Conservation (phyloP, 1,139 yeast genomes). For the Suhomyces yuchorum region DNA sequence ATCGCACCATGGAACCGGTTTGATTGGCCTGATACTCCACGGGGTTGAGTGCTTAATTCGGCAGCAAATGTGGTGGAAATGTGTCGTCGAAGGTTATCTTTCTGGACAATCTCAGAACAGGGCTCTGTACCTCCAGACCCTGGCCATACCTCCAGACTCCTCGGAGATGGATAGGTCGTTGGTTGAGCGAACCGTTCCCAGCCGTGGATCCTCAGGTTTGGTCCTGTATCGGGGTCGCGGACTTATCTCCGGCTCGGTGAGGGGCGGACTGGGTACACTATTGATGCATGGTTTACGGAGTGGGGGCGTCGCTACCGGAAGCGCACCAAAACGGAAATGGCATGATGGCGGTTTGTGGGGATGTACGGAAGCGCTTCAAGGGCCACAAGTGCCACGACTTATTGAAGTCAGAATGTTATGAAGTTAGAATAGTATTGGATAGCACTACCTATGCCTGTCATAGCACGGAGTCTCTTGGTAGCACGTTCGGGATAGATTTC, state of each 20-base stretch:
- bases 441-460: too few relatives aligned
- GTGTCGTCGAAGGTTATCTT: too few relatives aligned
- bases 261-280: neutral
- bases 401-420: too few relatives aligned
- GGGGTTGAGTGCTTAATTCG: neutral
- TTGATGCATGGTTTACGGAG: neutral
- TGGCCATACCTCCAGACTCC: too few relatives aligned
- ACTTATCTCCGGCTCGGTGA: slow-evolving; percentile 3
- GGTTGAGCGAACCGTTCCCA: neutral
- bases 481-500: too few relatives aligned
- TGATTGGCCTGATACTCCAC: neutral
- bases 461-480: too few relatives aligned
- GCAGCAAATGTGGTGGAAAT: too few relatives aligned
- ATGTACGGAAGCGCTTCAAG: too few relatives aligned
- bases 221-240: neutral
- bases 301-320: neutral
- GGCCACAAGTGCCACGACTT: too few relatives aligned
- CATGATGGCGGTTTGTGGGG: neutral
- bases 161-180: neutral
- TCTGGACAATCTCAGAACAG: neutral
- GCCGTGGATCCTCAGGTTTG: neutral
- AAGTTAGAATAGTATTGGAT: too few relatives aligned
- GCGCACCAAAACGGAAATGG: neutral
- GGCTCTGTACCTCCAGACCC: neutral
- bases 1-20: neutral